phyloP scores from a whole-genome alignment of 2,329 filamentous ascomycete genomes.

The Verticillium nubilum region DNA sequence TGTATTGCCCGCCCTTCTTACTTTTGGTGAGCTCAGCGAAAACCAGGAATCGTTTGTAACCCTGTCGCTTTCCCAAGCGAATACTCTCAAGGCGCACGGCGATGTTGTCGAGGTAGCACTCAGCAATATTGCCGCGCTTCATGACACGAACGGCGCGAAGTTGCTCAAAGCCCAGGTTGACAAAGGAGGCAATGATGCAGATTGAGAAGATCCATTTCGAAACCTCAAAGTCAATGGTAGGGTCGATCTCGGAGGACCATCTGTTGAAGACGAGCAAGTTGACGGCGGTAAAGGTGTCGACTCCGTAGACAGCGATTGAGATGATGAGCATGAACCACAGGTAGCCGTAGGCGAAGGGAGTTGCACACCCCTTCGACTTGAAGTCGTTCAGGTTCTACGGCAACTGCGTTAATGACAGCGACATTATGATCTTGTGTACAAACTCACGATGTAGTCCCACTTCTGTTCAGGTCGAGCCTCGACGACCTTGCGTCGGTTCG shows the following conservation, averaged over 20 bases:
- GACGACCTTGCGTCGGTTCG: slow-evolving; percentile 54
- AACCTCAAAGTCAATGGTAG: slow-evolving; percentile 68
- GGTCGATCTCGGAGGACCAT: slow-evolving; percentile 81
- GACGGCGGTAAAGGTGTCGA: slow-evolving; percentile 90
- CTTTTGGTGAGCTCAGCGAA: slow-evolving; percentile 88
- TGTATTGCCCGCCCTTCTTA: slow-evolving; percentile 84
- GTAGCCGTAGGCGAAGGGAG: slow-evolving; percentile 75
- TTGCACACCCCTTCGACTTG: slow-evolving; percentile 72
- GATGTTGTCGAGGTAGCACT: slow-evolving; percentile 84
- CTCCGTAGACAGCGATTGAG: slow-evolving; percentile 78
- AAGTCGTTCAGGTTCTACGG: slow-evolving; percentile 62
- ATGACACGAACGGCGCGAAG: slow-evolving; percentile 77
- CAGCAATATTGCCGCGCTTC: slow-evolving; percentile 76
- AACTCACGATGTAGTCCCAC: slow-evolving; percentile 86
- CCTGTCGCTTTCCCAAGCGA: slow-evolving; percentile 66
- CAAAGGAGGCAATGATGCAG: slow-evolving; percentile 86
- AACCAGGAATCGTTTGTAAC: slow-evolving; percentile 87
- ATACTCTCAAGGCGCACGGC: slow-evolving; percentile 81
- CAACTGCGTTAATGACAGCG: neutral
- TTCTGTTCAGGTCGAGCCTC: slow-evolving; percentile 77
- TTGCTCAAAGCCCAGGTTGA: slow-evolving; percentile 77
- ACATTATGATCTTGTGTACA: neutral
- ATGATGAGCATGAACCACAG: slow-evolving; percentile 71
- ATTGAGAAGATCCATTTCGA: slow-evolving; percentile 93
- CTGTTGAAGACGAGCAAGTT: slow-evolving; percentile 84